Evolutionary conservation across 768 basidiomycete genomes (phyloP), one percentile per base, ranked within the genome.

Genomic region (Lyophyllum shimeji): DNA sequence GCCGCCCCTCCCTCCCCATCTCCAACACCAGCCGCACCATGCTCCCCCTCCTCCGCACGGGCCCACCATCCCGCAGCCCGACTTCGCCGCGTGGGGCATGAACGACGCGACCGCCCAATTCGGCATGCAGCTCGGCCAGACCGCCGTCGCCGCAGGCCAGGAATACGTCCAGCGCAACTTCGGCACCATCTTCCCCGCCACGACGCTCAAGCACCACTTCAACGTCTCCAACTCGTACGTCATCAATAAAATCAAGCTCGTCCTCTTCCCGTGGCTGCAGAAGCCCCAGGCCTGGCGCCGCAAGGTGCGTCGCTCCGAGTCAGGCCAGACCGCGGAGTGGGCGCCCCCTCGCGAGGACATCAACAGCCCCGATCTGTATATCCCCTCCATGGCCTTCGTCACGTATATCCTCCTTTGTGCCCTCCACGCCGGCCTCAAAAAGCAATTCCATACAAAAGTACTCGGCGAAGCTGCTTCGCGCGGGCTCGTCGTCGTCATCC

Each of bases 161-260:
- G 92, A 95, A 47, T 98, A 98, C 60, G 89, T 99, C 46, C 92
- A 95, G 71, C 89, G 89, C 70, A 98, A 98, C 69, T 51, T 61
- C 29, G 39, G 50, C 25, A 58, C 55, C n/a, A 63, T 48, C 39
- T 52, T 47, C 44, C 40, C 56, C 55, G 50, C 53, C 2, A 63
- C 62, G 21, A 48, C 60, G 17, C 53, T 63, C 37, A 63, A 63
- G 40, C 53, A 61, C 46, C 63, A 63, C 53, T 98, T 98, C 74
- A 93, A 97, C 70, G 97, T 99, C 9, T 93, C 92, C 13, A 98
- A 98, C 67, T 88, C 86, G 0, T 99, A 99, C 69, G 97, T 98
- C 53, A 86, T 98, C 42, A 81, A 81, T 63, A 99, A 98, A 68
- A 74, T 99, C 7, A 82, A 82, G 13, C 76, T 98, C 9, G 77